These are phyloP conservation scores for Calonectria honghensis DNA, from an alignment of 2,329 filamentous ascomycete genomes.

Conservation along the genomic window DNA sequence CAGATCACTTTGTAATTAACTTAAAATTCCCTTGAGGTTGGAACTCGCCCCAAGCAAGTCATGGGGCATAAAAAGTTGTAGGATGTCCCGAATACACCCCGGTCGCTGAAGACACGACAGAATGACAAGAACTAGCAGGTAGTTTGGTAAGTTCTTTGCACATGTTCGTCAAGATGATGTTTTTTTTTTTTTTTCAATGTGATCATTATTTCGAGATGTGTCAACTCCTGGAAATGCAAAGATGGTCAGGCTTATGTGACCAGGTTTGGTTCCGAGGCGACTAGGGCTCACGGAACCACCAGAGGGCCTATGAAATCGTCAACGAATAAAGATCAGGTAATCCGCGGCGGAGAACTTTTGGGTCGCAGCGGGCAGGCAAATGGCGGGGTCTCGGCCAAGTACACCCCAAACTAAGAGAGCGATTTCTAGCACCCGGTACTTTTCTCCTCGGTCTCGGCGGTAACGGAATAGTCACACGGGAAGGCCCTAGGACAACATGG, in stretches of 20 bases:
- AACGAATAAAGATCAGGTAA: slow-evolving; percentile 22
- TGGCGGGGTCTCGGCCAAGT: slow-evolving; percentile 22
- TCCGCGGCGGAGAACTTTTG: slow-evolving; percentile 21
- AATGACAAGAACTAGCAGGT: background rate
- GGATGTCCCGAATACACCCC: background rate
- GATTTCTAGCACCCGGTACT: background rate
- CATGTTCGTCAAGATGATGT: no score
- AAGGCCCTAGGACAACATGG: background rate
- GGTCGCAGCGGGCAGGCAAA: slow-evolving; percentile 30
- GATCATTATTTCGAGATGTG: background rate
- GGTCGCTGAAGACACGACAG: background rate
- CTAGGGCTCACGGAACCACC: slow-evolving; percentile 25
- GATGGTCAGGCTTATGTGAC: background rate
- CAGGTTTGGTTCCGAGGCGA: background rate
- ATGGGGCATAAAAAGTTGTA: background rate
- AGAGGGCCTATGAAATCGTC: background rate
- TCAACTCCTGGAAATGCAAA: background rate
- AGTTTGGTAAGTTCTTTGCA: background rate
- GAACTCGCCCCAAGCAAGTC: background rate
- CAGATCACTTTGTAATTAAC: background rate
- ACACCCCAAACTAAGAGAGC: slow-evolving; percentile 12
- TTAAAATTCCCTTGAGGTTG: background rate
- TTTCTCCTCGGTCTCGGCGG: background rate
- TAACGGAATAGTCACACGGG: background rate
- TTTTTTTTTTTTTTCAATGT: no score